phyloP scores from a whole-genome alignment of 345 rosid genomes.

The Eutrema japonicum region DNA sequence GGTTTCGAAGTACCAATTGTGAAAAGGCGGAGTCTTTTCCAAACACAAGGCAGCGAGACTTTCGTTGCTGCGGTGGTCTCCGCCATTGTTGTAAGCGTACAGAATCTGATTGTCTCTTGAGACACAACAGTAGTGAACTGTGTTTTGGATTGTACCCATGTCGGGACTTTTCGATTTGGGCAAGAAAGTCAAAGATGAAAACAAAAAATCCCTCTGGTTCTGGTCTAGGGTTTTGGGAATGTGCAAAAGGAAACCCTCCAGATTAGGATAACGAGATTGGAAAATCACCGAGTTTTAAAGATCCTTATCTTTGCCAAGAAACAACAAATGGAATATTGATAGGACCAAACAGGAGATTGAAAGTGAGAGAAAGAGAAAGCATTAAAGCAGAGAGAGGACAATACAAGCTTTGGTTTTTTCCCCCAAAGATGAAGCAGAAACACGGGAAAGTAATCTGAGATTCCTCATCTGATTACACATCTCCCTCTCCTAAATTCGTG shows the following conservation, averaged over 20 bases:
- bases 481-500: slow-evolving; percentile 22
- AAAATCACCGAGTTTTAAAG: neutral
- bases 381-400: slow-evolving; percentile 35
- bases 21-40: slow-evolving; percentile 70
- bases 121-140: slow-evolving; percentile 71
- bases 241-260: neutral
- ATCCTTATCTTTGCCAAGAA: slow-evolving; percentile 40
- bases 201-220: neutral
- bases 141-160: slow-evolving; percentile 40
- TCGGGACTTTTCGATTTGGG: neutral
- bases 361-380: slow-evolving; percentile 22
- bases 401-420: slow-evolving; percentile 3
- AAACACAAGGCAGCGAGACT: slow-evolving; percentile 61
- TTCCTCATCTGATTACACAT: slow-evolving; percentile 10
- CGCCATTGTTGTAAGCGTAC: slow-evolving; percentile 58
- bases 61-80: slow-evolving; percentile 59
- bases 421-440: slow-evolving; percentile 10
- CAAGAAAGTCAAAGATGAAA: neutral
- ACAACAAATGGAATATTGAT: slow-evolving; percentile 36
- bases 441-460: slow-evolving; percentile 14
- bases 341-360: neutral
- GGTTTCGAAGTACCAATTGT: slow-evolving; percentile 87
- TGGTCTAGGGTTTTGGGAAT: slow-evolving; percentile 13
- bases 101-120: slow-evolving; percentile 56
- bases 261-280: neutral